phyloP scores from a whole-genome alignment of 1,284 basidiomycete genomes.

The Moniliella sp. region DNA sequence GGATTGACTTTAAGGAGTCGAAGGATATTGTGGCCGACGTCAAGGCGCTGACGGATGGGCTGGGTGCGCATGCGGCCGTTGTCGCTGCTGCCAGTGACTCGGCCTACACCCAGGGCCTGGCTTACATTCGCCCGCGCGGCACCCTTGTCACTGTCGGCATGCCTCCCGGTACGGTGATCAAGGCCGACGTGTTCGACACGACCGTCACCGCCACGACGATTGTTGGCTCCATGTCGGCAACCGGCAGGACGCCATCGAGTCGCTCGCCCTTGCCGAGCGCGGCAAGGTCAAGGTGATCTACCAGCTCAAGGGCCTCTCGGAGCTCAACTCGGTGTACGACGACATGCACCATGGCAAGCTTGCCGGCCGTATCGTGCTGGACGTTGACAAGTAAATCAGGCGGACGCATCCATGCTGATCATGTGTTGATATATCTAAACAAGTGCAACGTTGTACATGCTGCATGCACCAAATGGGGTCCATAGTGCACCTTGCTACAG shows the following conservation, averaged over 20 bases:
- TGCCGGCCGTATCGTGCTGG: constrained; percentile 46
- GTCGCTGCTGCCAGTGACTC: constrained; percentile 35
- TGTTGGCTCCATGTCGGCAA: constrained; percentile 51
- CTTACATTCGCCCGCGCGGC: constrained; percentile 42
- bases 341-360: constrained; percentile 42
- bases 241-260: constrained; percentile 33
- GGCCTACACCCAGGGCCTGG: constrained; percentile 52
- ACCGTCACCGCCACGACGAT: constrained; percentile 43
- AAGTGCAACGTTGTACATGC: no score
- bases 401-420: no score
- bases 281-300: constrained; percentile 40
- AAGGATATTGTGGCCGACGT: constrained; percentile 45
- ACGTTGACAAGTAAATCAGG: constrained; percentile 29
- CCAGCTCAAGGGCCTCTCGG: no score
- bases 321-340: no score
- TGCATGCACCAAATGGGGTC: no score
- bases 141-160: constrained; percentile 55
- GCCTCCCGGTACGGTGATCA: constrained; percentile 44
- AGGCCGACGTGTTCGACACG: constrained; percentile 50
- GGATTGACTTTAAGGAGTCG: constrained; percentile 51
- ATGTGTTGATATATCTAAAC: no score
- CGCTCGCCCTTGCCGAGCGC: constrained; percentile 47
- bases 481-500: no score
- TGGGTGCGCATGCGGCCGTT: constrained; percentile 49
- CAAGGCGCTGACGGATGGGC: constrained; percentile 42